Evolutionary conservation across 1,284 basidiomycete species (phyloP).

Genomic region (Puccinia hordei): DNA sequence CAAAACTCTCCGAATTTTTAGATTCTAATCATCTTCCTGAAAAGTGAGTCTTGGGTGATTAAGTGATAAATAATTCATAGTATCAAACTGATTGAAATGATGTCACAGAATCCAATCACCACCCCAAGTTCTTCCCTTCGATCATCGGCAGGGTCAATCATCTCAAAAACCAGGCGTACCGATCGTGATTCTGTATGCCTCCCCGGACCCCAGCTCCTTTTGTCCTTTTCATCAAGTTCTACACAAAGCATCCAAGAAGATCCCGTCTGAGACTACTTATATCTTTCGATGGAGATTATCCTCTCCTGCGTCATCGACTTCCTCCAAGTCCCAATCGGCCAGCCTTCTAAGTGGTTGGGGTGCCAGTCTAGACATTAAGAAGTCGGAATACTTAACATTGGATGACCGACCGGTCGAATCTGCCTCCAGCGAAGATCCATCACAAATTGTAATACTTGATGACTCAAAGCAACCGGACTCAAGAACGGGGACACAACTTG

Average conservation of each 20-base stretch:
- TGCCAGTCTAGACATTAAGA: constrained; percentile 88
- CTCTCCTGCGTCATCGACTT: neutral
- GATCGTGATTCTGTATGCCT: constrained; percentile 71
- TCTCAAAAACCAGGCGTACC: constrained; percentile 61
- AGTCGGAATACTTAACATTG: constrained; percentile 91
- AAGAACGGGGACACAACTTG: constrained; percentile 1
- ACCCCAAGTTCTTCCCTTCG: constrained; percentile 66
- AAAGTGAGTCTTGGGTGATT: constrained; percentile 2
- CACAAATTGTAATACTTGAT: neutral
- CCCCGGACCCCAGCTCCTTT: constrained; percentile 66
- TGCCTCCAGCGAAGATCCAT: neutral
- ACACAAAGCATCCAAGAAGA: constrained; percentile 38
- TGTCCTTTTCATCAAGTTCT: constrained; percentile 57
- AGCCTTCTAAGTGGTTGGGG: constrained; percentile 80
- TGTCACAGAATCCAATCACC: constrained; percentile 11
- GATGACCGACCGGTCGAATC: constrained; percentile 69
- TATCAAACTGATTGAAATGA: neutral
- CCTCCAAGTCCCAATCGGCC: constrained; percentile 15
- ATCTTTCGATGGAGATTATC: constrained; percentile 59
- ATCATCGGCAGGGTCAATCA: constrained; percentile 73
- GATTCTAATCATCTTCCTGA: neutral
- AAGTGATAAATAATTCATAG: neutral
- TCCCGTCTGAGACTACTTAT: constrained; percentile 53
- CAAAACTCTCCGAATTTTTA: constrained; percentile 20
- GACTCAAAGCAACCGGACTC: neutral